Percentiles rank a stretch among this genome's conserved stretches.
These are phyloP conservation scores for Solanum etuberosum DNA, from an alignment of 257 asterid genomes.

Conservation along the genomic window DNA sequence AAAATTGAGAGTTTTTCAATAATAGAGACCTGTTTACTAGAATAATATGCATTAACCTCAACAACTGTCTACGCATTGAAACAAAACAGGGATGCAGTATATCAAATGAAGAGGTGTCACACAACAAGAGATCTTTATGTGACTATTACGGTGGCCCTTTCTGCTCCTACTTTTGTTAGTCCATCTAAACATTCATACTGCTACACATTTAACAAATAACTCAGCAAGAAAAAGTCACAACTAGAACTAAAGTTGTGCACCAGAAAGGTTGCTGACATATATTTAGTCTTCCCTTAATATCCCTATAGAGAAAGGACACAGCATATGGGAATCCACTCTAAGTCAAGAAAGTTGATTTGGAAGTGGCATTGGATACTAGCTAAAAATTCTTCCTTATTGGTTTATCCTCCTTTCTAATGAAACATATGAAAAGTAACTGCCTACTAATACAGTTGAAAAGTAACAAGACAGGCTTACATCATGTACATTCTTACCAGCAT, in stretches of 20 bases:
- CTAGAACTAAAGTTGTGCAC: background rate
- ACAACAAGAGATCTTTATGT: background rate
- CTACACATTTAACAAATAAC: background rate
- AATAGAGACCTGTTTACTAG: background rate
- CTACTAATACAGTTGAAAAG: background rate
- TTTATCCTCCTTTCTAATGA: background rate
- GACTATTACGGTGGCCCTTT: background rate
- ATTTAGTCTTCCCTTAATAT: background rate
- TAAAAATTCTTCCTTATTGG: background rate
- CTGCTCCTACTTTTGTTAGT: background rate
- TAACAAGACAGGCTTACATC: background rate
- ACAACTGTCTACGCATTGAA: background rate
- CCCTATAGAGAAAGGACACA: background rate
- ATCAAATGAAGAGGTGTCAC: background rate
- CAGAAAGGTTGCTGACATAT: background rate
- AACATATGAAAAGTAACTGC: background rate
- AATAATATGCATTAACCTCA: background rate
- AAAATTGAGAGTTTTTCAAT: background rate
- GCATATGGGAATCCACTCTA: background rate
- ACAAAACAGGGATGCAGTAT: background rate
- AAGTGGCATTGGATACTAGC: background rate
- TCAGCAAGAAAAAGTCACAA: background rate
- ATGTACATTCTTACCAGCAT: constrained; percentile 26
- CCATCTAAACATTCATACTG: background rate
- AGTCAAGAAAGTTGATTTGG: background rate